These are phyloP conservation scores for Corynascus novoguineensis DNA, from an alignment of 495 filamentous ascomycete genomes.

Conservation along the genomic window DNA sequence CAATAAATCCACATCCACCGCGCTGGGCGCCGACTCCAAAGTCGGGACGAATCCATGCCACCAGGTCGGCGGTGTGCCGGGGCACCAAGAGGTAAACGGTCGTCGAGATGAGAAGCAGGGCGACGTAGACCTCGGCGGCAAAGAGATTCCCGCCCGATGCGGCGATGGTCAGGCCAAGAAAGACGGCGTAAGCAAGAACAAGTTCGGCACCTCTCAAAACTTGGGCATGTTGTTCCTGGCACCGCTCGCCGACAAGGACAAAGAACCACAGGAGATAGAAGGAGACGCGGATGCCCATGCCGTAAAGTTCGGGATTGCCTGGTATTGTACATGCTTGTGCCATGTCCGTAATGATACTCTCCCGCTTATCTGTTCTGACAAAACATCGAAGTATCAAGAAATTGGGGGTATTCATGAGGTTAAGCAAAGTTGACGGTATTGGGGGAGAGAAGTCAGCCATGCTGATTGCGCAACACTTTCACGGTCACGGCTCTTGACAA, in stretches of 20 bases:
- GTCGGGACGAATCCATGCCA: conserved; percentile 25
- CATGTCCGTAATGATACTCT: too few relatives aligned
- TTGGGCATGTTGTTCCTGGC: conserved; percentile 13
- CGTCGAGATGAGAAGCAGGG: conserved; percentile 34
- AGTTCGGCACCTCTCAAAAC: conserved; percentile 16
- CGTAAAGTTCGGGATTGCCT: conserved; percentile 23
- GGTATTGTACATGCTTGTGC: conserved; percentile 11
- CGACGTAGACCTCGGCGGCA: conserved; percentile 31
- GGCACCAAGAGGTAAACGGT: conserved; percentile 30
- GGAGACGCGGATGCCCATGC: conserved; percentile 33
- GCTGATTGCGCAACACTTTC: not conserved
- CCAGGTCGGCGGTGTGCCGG: conserved; percentile 30
- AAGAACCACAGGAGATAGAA: conserved; percentile 36
- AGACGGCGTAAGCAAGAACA: conserved; percentile 21
- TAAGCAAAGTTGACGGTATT: not conserved
- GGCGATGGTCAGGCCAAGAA: conserved; percentile 17
- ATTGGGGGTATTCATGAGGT: too few relatives aligned
- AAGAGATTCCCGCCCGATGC: not conserved
- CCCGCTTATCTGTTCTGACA: too few relatives aligned
- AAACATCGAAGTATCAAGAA: too few relatives aligned
- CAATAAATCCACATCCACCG: conserved; percentile 4
- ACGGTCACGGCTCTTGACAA: not conserved
- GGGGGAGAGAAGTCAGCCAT: not conserved
- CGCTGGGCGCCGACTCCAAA: conserved; percentile 3
- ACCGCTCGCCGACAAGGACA: conserved; percentile 22